Evolutionary conservation across 768 basidiomycete genomes (phyloP).

Genomic region (Tricholoma bakamatsutake): DNA sequence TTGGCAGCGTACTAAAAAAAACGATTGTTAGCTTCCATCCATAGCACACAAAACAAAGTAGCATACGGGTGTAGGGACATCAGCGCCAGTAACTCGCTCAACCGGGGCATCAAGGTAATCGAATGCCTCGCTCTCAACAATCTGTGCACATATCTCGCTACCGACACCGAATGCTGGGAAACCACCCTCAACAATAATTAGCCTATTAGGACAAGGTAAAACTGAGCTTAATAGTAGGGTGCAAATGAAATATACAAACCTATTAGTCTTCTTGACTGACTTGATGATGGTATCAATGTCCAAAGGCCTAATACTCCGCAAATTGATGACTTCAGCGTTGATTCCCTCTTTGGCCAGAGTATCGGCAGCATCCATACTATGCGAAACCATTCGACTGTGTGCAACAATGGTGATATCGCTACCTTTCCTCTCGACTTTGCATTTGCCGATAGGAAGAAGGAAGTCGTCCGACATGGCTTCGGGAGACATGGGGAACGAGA

Average conservation of each 20-base stretch:
- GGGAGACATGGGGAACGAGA: constrained; percentile 91
- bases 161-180: constrained; percentile 99
- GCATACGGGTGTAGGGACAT: constrained; percentile 93
- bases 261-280: constrained; percentile 98
- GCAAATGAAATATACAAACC: constrained; percentile 38
- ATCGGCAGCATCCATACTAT: constrained; percentile 93
- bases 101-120: constrained; percentile 98
- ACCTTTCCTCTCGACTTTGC: constrained; percentile 91
- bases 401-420: constrained; percentile 94
- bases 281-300: constrained; percentile 97
- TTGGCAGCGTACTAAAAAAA: constrained; percentile 73
- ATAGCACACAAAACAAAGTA: constrained; percentile 4
- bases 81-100: constrained; percentile 95
- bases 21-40: constrained; percentile 3
- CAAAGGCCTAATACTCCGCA: constrained; percentile 91
- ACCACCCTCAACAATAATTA: constrained; percentile 94
- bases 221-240: background rate
- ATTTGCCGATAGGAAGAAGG: constrained; percentile 94
- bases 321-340: constrained; percentile 97
- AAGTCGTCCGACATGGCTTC: constrained; percentile 96
- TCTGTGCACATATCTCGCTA: constrained; percentile 96
- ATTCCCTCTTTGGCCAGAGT: constrained; percentile 91
- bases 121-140: constrained; percentile 95
- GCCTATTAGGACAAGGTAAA: constrained; percentile 33
- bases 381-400: constrained; percentile 97